Base-by-base conservation (phyloP, 345 rosid genomes). In the Firmiana major region DNA sequence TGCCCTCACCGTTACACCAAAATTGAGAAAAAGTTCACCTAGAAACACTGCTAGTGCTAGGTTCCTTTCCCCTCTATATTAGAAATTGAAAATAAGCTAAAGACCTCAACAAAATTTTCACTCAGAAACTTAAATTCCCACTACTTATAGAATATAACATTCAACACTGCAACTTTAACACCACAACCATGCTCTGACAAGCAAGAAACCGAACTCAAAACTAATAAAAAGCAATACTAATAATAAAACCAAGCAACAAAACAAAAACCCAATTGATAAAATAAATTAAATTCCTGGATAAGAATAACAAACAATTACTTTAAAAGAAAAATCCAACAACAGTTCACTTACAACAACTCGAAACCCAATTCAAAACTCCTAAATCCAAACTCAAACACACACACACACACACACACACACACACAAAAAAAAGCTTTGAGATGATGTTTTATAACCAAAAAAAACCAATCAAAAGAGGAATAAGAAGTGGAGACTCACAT, bases 401-500 rank as follows among this genome's bases (percentile, higher is more conserved):
- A 8, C 3, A n/a, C n/a, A n/a, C n/a, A n/a, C n/a, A n/a, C n/a
- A n/a, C n/a, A n/a, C n/a, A n/a, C n/a, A n/a, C n/a, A 13, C 55
- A 54, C 45, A 42, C 28, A 9, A 34, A 66, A 38, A 26, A 51
- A 4, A 77, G 63, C 38, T 13, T 64, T 21, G 13, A 65, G 21
- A 66, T 9, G 24, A 31, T 31, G 3, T 15, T 70, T 49, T 28
- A 12, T 66, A 9, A 13, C n/a, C 54, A 70, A 69, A 63, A 31
- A 31, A 31, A 73, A 5, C 68, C 24, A 75, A 36, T 5, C 57
- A 31, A 49, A 19, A 49, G 67, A 62, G 75, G 55, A 73, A 66
- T 31, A 31, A 38, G 40, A 38, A 38, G 64, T 34, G 64, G 31
- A 48, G 54, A 84, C 94, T 79, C 77, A 92, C 98, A 77, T 92